These are phyloP conservation scores for Coemansia sp. DNA, from an alignment of 192 early-diverging fungal genomes.

Conservation along the genomic window DNA sequence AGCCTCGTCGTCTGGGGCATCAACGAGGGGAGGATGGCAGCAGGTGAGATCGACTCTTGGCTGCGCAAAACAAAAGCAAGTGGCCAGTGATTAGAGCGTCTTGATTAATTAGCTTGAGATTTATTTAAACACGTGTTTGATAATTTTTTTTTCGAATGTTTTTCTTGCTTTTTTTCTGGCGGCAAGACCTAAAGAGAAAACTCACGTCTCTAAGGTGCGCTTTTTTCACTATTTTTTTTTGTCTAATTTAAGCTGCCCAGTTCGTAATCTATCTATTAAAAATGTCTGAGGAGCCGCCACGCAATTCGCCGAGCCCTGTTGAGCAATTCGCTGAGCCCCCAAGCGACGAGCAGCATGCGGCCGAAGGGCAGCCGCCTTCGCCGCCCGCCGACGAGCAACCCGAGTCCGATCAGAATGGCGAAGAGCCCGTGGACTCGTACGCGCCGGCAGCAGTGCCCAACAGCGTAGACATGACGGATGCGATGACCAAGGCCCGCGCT, in stretches of 20 bases:
- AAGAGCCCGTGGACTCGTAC: not conserved
- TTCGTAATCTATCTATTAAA: not conserved
- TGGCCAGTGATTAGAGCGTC: not conserved
- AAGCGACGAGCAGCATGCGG: not conserved
- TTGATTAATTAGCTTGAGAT: not conserved
- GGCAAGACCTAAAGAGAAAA: not conserved
- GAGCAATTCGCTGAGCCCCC: not conserved
- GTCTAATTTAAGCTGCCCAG: not conserved
- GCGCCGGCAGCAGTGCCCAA: not conserved
- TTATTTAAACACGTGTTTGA: not conserved
- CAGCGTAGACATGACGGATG: conserved; percentile 61
- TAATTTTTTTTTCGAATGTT: not conserved
- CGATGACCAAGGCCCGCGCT: conserved; percentile 71
- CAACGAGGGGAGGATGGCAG: conserved; percentile 94
- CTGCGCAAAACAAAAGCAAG: conserved; percentile 61
- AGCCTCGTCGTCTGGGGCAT: conserved; percentile 97
- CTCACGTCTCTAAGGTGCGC: not conserved
- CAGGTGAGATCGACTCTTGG: conserved; percentile 85
- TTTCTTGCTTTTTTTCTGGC: not conserved
- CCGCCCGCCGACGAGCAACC: not conserved
- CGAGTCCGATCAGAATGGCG: not conserved
- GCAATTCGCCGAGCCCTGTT: not conserved
- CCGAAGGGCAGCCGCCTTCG: not conserved
- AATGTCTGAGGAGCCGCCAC: conserved; percentile 13
- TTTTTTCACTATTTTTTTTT: conserved; percentile 7